Evolutionary conservation across 495 filamentous ascomycete genomes (phyloP).

Genomic region (Letharia lupina): DNA sequence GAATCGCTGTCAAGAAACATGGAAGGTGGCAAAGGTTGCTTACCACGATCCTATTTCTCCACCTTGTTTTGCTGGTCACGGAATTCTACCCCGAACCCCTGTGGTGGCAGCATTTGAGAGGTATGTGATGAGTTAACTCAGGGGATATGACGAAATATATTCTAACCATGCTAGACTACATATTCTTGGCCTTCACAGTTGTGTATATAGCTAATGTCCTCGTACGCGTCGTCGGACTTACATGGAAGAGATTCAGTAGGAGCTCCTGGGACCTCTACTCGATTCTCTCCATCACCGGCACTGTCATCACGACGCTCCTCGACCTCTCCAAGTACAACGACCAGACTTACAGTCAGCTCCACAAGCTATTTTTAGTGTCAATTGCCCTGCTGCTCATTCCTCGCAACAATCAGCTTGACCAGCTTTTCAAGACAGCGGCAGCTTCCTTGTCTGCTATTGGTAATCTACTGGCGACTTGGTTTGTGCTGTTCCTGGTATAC

Average conservation of each 20-base stretch:
- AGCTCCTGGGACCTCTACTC: slow-evolving; percentile 97
- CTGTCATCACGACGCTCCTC: slow-evolving; percentile 68
- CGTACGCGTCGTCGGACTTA: slow-evolving; percentile 78
- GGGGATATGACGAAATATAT: neutral
- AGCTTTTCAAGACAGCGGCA: slow-evolving; percentile 99
- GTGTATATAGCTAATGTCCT: slow-evolving; percentile 79
- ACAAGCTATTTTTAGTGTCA: slow-evolving; percentile 89
- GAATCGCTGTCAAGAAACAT: slow-evolving; percentile 85
- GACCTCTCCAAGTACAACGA: slow-evolving; percentile 47
- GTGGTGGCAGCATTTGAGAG: slow-evolving; percentile 41
- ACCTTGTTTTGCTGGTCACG: slow-evolving; percentile 72
- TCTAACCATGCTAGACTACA: slow-evolving; percentile 38
- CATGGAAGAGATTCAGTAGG: slow-evolving; percentile 84
- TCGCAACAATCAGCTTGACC: slow-evolving; percentile 92
- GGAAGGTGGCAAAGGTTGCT: slow-evolving; percentile 84
- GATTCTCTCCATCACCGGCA: slow-evolving; percentile 72
- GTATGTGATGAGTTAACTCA: slow-evolving; percentile 6
- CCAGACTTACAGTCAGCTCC: slow-evolving; percentile 62
- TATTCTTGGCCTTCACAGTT: slow-evolving; percentile 78
- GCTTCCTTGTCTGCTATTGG: slow-evolving; percentile 83
- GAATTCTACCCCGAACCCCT: slow-evolving; percentile 71
- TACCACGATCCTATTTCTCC: slow-evolving; percentile 68
- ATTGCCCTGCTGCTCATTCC: slow-evolving; percentile 90
- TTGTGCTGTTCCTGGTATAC: slow-evolving; percentile 90
- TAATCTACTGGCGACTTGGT: slow-evolving; percentile 93